A percentile compares a stretch with the other conserved stretches of the same genome.
Evolutionary conservation across 2,329 filamentous ascomycete species (phyloP).

Genomic region (Trematosphaeria pertusa): DNA sequence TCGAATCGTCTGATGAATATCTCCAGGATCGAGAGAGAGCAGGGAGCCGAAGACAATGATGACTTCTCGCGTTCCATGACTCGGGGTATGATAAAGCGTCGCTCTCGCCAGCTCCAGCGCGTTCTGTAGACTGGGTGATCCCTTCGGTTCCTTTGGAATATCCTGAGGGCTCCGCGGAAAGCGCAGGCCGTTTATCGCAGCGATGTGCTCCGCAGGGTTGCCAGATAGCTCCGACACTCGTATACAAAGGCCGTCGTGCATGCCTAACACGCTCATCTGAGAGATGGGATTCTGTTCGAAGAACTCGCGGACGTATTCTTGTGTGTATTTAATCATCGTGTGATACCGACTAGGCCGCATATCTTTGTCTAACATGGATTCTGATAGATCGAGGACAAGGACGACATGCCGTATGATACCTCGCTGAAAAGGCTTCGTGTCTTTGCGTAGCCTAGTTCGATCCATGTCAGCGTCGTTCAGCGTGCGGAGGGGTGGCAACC

Average conservation of each 20-base stretch:
- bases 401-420: conserved; percentile 98
- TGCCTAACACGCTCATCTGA: conserved; percentile 89
- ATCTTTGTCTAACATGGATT: conserved; percentile 95
- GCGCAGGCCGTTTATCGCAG: conserved; percentile 72
- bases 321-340: conserved; percentile 80
- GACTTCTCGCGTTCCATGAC: conserved; percentile 91
- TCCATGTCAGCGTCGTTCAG: conserved; percentile 6
- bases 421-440: conserved; percentile 93
- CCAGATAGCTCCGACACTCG: conserved; percentile 88
- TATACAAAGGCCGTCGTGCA: conserved; percentile 89
- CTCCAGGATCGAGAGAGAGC: conserved; percentile 88
- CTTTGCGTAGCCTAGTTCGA: conserved; percentile 74
- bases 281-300: conserved; percentile 99
- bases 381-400: conserved; percentile 88
- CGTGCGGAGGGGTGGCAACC: not conserved
- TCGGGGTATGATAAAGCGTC: conserved; percentile 89
- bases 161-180: conserved; percentile 71
- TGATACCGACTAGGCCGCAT: conserved; percentile 86
- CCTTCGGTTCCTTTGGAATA: conserved; percentile 65
- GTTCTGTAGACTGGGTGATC: conserved; percentile 75
- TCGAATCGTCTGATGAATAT: conserved; percentile 89
- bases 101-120: conserved; percentile 94
- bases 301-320: conserved; percentile 89
- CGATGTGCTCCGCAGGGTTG: conserved; percentile 87
- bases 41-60: conserved; percentile 92